Evolutionary conservation across 345 rosid species (phyloP).

Genomic region (Brassica carinata): DNA sequence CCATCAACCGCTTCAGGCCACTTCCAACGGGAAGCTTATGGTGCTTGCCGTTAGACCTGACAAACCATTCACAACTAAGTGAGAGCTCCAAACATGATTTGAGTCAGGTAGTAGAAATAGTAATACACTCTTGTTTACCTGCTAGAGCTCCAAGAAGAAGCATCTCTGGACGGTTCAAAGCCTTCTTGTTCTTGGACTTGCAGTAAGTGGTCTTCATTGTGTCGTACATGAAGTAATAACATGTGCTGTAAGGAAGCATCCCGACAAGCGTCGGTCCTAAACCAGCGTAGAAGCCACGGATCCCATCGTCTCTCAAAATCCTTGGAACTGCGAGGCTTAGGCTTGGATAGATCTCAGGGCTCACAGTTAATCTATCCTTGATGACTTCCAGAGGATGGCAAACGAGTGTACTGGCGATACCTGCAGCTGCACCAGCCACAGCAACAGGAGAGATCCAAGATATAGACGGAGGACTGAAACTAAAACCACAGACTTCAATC

Average conservation of each 20-base stretch:
- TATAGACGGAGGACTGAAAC: conserved; percentile 62
- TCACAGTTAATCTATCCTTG: conserved; percentile 96
- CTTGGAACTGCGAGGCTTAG: conserved; percentile 72
- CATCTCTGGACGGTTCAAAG: conserved; percentile 91
- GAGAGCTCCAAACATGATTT: too few species aligned
- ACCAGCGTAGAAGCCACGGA: conserved; percentile 85
- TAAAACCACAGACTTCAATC: conserved; percentile 64
- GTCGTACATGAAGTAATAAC: conserved; percentile 95
- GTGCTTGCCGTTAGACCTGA: conserved; percentile 96
- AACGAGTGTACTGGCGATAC: conserved; percentile 80
- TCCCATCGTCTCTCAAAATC: conserved; percentile 79
- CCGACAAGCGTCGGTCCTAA: conserved; percentile 82
- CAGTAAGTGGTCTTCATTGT: conserved; percentile 76
- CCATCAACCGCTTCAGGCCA: conserved; percentile 98
- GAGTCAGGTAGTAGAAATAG: too few species aligned
- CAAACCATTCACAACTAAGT: too few species aligned
- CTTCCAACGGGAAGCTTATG: conserved; percentile 94
- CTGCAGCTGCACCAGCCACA: conserved; percentile 97
- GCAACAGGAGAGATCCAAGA: conserved; percentile 94
- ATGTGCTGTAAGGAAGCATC: conserved; percentile 98
- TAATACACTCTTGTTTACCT: too few species aligned
- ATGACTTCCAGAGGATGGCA: conserved; percentile 99
- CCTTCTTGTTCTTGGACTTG: conserved; percentile 69
- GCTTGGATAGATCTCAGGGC: conserved; percentile 83
- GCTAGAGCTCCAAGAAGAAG: conserved; percentile 86